A percentile compares a stretch with the other conserved stretches of the same genome.
Evolutionary conservation across 2,329 filamentous ascomycete genomes (phyloP).

Genomic region (Escovopsis weberi): DNA sequence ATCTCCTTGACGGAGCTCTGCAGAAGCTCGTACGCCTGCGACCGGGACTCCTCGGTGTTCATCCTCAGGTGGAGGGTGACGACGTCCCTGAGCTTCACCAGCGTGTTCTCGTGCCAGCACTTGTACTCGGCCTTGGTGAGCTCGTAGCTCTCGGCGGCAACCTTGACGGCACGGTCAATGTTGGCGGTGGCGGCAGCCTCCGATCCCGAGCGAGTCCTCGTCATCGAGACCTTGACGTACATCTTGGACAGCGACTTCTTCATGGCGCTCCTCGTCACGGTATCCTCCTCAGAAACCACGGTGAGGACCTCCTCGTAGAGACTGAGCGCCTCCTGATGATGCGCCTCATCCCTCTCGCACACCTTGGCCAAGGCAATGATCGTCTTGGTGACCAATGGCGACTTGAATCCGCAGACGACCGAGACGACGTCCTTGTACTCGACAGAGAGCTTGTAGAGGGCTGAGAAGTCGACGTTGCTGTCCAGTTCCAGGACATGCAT

Average conservation of each 20-base stretch:
- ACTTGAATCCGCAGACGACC: conserved; percentile 19
- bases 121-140: conserved; percentile 28
- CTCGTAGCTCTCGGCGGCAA: conserved; percentile 26
- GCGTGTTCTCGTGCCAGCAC: conserved; percentile 30
- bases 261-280: conserved; percentile 24
- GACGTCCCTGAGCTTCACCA: conserved; percentile 27
- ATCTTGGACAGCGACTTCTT: conserved; percentile 35
- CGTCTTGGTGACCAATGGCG: conserved; percentile 16
- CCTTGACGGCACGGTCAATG: conserved; percentile 19
- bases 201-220: conserved; percentile 20
- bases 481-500: conserved; percentile 30
- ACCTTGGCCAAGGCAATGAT: conserved; percentile 27
- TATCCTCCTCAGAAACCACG: conserved; percentile 19
- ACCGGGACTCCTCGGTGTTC: conserved; percentile 22
- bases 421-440: conserved; percentile 33
- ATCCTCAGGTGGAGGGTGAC: conserved; percentile 26
- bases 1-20: conserved; percentile 26
- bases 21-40: conserved; percentile 23
- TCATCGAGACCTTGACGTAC: conserved; percentile 25
- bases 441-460: conserved; percentile 27
- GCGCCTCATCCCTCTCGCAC: conserved; percentile 28
- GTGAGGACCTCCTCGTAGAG: conserved; percentile 33
- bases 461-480: conserved; percentile 25
- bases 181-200: conserved; percentile 10
- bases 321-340: conserved; percentile 27